These are phyloP conservation scores for Ceriops tagal DNA, from an alignment of 345 rosid species.

Conservation along the genomic window DNA sequence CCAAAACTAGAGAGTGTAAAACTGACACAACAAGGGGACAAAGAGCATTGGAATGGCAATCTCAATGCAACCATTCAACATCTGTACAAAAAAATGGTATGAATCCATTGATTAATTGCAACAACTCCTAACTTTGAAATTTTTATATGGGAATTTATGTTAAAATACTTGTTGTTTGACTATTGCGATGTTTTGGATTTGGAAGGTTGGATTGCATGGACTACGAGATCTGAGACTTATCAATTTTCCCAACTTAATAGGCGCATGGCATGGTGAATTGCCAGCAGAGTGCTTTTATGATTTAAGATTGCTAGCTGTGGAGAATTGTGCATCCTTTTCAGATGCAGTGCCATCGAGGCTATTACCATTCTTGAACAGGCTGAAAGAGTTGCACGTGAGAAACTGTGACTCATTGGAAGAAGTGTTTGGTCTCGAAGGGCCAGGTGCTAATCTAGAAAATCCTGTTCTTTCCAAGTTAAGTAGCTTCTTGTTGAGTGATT, in stretches of 20 bases:
- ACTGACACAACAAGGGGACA: too few relatives aligned
- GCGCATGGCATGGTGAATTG: conserved; percentile 3
- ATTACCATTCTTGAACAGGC: not conserved
- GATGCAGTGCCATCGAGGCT: conserved; percentile 7
- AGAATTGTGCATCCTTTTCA: not conserved
- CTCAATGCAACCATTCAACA: too few relatives aligned
- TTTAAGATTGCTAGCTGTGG: not conserved
- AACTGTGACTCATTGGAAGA: conserved; percentile 6
- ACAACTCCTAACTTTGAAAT: too few relatives aligned
- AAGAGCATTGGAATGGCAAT: too few relatives aligned
- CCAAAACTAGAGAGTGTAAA: too few relatives aligned
- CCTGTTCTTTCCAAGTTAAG: not conserved
- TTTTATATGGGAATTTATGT: too few relatives aligned
- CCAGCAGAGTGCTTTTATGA: not conserved
- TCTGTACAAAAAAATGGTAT: too few relatives aligned
- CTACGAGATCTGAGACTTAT: not conserved
- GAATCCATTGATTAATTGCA: too few relatives aligned
- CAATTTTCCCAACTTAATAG: not conserved
- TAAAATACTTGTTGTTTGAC: too few relatives aligned
- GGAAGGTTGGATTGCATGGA: conserved; percentile 3
- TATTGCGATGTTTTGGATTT: not conserved
- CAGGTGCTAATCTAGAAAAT: not conserved
- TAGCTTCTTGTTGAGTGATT: conserved; percentile 2
- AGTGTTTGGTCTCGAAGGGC: conserved; percentile 9
- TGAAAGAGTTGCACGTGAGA: not conserved